A percentile compares a stretch with the other conserved stretches of the same genome.
These are phyloP conservation scores for Pseudonitzschia delicatissima DNA, from an alignment of 108 stramenopile species.

Conservation along the genomic window DNA sequence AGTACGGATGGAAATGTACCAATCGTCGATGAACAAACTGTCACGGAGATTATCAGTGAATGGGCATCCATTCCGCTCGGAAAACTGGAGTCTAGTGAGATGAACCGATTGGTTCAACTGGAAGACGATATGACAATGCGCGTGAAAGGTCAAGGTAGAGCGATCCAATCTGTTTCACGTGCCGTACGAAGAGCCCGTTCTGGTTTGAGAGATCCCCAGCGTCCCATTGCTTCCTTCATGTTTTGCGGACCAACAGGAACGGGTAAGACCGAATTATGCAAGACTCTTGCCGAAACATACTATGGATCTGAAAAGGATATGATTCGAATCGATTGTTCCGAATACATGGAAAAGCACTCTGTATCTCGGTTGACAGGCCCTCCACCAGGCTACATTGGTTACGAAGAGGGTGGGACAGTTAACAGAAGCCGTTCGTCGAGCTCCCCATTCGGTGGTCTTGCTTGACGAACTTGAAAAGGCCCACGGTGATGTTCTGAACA, in stretches of 20 bases:
- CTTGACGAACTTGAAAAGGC: slow-evolving; percentile 98
- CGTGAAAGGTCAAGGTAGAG: slow-evolving; percentile 88
- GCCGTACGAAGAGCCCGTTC: slow-evolving; percentile 81
- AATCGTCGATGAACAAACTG: slow-evolving; percentile 66
- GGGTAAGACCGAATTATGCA: slow-evolving; percentile 89
- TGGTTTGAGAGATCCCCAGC: slow-evolving; percentile 72
- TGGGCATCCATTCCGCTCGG: slow-evolving; percentile 74
- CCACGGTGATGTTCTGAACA: slow-evolving; percentile 93
- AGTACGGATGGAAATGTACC: slow-evolving; percentile 27
- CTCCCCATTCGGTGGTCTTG: slow-evolving; percentile 77
- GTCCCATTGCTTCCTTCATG: slow-evolving; percentile 86
- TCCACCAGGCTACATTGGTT: slow-evolving; percentile 90
- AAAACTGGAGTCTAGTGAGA: slow-evolving; percentile 73
- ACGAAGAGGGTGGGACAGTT: slow-evolving; percentile 97
- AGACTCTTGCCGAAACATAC: slow-evolving; percentile 85
- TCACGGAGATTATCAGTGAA: slow-evolving; percentile 62
- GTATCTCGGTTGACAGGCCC: slow-evolving; percentile 90
- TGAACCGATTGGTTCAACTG: slow-evolving; percentile 79
- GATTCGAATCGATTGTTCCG: slow-evolving; percentile 93
- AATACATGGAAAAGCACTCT: slow-evolving; percentile 90
- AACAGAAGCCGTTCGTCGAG: slow-evolving; percentile 90
- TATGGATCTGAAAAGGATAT: slow-evolving; percentile 88
- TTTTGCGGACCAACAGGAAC: slow-evolving; percentile 92
- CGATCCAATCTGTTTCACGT: slow-evolving; percentile 77
- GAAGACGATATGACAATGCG: slow-evolving; percentile 60